These are phyloP conservation scores for Hypsizygus ulmarius DNA, from an alignment of 1,284 basidiomycete species.

Conservation along the genomic window DNA sequence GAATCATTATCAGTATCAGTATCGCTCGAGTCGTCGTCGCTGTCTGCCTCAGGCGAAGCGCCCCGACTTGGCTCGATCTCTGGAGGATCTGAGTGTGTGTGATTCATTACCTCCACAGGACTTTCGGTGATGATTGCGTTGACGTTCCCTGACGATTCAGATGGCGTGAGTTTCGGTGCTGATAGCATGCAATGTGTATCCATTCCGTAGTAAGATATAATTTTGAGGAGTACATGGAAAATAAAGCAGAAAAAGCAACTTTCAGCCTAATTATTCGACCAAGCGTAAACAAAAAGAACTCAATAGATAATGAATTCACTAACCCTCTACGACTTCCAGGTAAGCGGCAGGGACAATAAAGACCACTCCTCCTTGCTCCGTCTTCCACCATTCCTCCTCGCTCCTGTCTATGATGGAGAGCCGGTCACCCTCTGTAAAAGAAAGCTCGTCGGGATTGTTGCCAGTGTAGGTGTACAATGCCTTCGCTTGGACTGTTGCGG, in stretches of 20 bases:
- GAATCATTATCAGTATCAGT: conserved; percentile 34
- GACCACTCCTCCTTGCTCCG: conserved; percentile 77
- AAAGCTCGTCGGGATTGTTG: conserved; percentile 72
- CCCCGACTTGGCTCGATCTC: conserved; percentile 1
- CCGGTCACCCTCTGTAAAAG: conserved; percentile 77
- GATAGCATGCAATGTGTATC: conserved; percentile 14
- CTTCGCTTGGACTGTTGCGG: conserved; percentile 49
- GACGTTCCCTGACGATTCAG: background rate
- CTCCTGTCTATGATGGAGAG: conserved; percentile 76
- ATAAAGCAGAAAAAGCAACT: conserved; percentile 48
- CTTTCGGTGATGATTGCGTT: conserved; percentile 1
- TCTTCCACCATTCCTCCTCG: conserved; percentile 93
- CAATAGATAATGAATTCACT: conserved; percentile 58
- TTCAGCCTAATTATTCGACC: conserved; percentile 67
- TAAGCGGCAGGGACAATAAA: conserved; percentile 90
- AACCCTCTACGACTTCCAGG: conserved; percentile 82
- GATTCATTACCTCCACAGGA: conserved; percentile 2
- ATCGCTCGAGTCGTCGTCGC: conserved; percentile 32
- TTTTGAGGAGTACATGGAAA: conserved; percentile 38
- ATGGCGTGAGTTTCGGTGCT: background rate
- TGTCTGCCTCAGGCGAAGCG: conserved; percentile 21
- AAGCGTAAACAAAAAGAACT: conserved; percentile 58
- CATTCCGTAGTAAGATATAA: conserved; percentile 22
- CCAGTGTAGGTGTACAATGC: conserved; percentile 81
- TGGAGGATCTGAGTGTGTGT: background rate